phyloP scores from a whole-genome alignment of 768 basidiomycete species.

The Lactarius quietus region DNA sequence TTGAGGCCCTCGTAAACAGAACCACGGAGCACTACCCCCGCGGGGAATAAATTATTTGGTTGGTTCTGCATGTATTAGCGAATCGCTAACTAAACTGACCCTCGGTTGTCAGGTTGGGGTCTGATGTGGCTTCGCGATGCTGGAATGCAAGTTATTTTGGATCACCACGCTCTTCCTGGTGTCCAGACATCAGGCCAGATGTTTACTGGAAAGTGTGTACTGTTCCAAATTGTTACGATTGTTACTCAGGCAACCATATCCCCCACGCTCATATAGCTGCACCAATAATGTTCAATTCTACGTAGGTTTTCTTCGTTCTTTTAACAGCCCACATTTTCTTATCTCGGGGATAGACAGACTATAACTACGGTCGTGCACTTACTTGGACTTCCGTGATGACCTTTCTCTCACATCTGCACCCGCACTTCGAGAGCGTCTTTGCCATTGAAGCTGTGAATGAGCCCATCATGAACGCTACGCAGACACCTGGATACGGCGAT shows the following conservation, averaged over 20 bases:
- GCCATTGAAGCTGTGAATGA: slow-evolving; percentile 78
- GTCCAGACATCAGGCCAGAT: slow-evolving; percentile 56
- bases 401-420: slow-evolving; percentile 62
- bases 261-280: slow-evolving; percentile 42
- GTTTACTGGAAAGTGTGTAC: slow-evolving; percentile 63
- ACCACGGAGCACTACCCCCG: slow-evolving; percentile 59
- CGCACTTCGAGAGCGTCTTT: slow-evolving; percentile 62
- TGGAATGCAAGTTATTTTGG: slow-evolving; percentile 63
- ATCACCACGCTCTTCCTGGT: slow-evolving; percentile 70
- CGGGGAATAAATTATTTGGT: slow-evolving; percentile 69
- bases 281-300: slow-evolving; percentile 71
- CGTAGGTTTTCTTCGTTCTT: slow-evolving; percentile 37
- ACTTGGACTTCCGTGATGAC: slow-evolving; percentile 85
- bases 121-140: slow-evolving; percentile 55
- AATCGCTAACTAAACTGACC: slow-evolving; percentile 5
- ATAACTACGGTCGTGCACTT: slow-evolving; percentile 74
- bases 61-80: neutral
- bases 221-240: neutral
- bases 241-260: neutral
- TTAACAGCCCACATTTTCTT: neutral
- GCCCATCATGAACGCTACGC: slow-evolving; percentile 65
- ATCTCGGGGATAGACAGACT: slow-evolving; percentile 45
- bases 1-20: slow-evolving; percentile 67
- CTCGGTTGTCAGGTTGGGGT: slow-evolving; percentile 48
- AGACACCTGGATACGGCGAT: slow-evolving; percentile 65